Base-by-base conservation (phyloP, 2,329 filamentous ascomycete genomes). In the Aspergillus sp. region DNA sequence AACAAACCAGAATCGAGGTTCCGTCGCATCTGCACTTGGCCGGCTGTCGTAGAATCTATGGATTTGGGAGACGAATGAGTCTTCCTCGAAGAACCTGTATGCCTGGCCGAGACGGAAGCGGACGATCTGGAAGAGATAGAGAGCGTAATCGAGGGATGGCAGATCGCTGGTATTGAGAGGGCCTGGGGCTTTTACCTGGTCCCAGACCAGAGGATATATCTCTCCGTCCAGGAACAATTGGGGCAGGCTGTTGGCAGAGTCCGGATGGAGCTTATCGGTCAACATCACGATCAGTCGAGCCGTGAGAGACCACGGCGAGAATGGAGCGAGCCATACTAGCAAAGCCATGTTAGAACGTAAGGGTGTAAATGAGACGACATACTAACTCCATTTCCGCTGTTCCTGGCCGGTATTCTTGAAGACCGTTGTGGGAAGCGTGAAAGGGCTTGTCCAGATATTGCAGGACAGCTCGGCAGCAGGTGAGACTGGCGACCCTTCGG, bases 21-120 rank as follows among this genome's bases (percentile, higher is more conserved):
- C 65, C 12, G 62, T 59, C 1, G 63, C 64, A 24, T 68, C n/a
- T 17, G 14, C 66, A 6, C 61, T 68, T 40, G 66, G 66, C 12
- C 68, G 67, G 35, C 72, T 65, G 3, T 71, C 66, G 55, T 81
- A 77, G 59, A 69, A 76, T 77, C 81, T 60, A 81, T 73, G 57
- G 31, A 71, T 40, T 56, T 68, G 49, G 61, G 59, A 37, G 55
- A 71, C 12, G 55, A 66, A 85, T 2, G 70, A 71, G 14, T 78
- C 71, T 52, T 84, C 82, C 21, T 85, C 82, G 45, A 84, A 82
- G 3, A 85, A 68, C 49, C 83, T 81, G 23, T 82, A 82, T 3
- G 84, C 64, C 27, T 83, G 82, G 4, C 79, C 77, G 56, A 81
- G 82, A 58, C 84, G 80, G 43, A 84, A 85, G 55, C 84, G 83